Evolutionary conservation across 164 flowering plant genomes (phyloP), one percentile per base, ranked within the genome.

Genomic region (Euptelea pleiosperma): DNA sequence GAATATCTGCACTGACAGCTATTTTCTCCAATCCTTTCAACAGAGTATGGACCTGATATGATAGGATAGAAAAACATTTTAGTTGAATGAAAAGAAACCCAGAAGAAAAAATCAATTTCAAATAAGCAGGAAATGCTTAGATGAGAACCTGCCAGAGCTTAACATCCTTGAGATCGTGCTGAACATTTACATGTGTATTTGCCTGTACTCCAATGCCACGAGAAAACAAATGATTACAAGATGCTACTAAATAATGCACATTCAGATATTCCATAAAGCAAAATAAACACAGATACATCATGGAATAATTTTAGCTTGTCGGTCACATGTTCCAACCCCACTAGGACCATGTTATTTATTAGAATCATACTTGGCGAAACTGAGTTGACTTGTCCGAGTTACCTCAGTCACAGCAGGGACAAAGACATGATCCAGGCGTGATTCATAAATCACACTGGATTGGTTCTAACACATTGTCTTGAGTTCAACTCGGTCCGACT

Each of bases 1-100:
- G 99, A 34, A 90, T 94, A 62, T 94, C 95, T 33, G 96, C 99
- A 72, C 97, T 91, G 50, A 79, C 85, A 65, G 99, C 99, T 62
- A 94, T 94, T 75, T 94, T 94, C 65, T 94, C 99, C 79, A 94
- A 70, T 41, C 99, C 99, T 77, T 94, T 94, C 30, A 91, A 57
- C 24, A 91, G 82, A 46, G 98, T 91, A 58, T 85, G 93, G 49
- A 85, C 95, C 95, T 91, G 66, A 65, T 26, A 41, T 41, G 3
- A 53, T 9, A 44, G 21, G 47, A 43, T 39, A 49, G 31, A 55
- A 25, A 29, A 50, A 15, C 22, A 29, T 25, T 10, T 3, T 30
- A 42, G 19, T 18, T 11, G 37, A 24, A 1, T 34, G 33, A 15
- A 49, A 4, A 25, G n/a, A 36, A 58, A 52, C 3, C 19, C 30